Conservation (phyloP, 768 basidiomycete genomes). For the Boletus eberwhitei region DNA sequence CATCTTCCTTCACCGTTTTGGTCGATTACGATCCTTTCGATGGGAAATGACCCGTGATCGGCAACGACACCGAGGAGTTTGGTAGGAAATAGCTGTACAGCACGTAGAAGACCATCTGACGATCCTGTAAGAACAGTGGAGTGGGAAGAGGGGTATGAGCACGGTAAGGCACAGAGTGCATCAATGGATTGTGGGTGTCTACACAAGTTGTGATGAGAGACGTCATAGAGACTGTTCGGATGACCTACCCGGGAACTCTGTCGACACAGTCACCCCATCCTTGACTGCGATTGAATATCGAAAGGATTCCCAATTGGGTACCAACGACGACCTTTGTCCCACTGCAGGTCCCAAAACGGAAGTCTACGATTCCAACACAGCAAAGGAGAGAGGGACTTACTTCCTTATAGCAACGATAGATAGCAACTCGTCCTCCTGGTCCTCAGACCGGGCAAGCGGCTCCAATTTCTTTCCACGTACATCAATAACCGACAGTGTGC, state of each 20-base stretch:
- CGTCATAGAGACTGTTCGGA: neutral
- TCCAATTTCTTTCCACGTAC: conserved; percentile 76
- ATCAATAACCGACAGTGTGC: conserved; percentile 89
- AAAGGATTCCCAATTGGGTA: conserved; percentile 84
- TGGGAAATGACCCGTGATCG: conserved; percentile 89
- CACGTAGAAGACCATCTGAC: conserved; percentile 86
- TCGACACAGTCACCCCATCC: conserved; percentile 95
- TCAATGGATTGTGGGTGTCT: conserved; percentile 93
- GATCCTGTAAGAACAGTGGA: conserved; percentile 84
- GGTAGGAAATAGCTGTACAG: conserved; percentile 83
- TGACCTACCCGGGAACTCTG: conserved; percentile 73
- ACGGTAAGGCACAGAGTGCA: conserved; percentile 72
- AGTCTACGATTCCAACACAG: neutral
- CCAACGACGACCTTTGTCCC: conserved; percentile 84
- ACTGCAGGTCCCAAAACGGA: conserved; percentile 33
- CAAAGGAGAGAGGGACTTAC: conserved; percentile 36
- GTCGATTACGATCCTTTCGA: conserved; percentile 80
- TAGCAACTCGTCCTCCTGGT: conserved; percentile 93
- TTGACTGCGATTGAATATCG: conserved; percentile 81
- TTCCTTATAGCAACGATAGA: conserved; percentile 83
- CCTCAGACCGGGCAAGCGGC: conserved; percentile 84
- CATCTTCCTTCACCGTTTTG: conserved; percentile 61
- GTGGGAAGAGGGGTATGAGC: conserved; percentile 56
- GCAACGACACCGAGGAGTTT: conserved; percentile 87
- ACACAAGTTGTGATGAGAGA: conserved; percentile 14